Evolutionary conservation across 805 yeast species (phyloP).

Genomic region (Geotrichum ghanense): DNA sequence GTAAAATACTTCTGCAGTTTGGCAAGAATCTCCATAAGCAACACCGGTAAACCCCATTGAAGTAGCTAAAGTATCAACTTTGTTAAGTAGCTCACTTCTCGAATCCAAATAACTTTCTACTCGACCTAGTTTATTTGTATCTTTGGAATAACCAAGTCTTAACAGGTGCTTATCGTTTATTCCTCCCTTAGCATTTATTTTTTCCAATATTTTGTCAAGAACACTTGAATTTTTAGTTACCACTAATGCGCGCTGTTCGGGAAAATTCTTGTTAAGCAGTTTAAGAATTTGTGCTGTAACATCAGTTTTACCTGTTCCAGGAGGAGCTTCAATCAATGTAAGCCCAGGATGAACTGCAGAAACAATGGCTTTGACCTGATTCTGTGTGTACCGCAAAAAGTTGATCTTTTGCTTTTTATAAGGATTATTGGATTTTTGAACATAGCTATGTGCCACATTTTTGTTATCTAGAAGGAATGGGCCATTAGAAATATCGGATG

Average conservation of each 20-base stretch:
- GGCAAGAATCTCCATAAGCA: slow-evolving; percentile 29
- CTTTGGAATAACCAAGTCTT: slow-evolving; percentile 15
- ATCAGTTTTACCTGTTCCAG: slow-evolving; percentile 57
- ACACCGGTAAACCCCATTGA: slow-evolving; percentile 23
- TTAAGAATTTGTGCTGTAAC: slow-evolving; percentile 19
- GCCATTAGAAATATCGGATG: neutral
- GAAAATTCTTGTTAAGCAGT: slow-evolving; percentile 15
- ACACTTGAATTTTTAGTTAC: slow-evolving; percentile 21
- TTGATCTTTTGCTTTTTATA: slow-evolving; percentile 6
- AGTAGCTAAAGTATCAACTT: slow-evolving; percentile 25
- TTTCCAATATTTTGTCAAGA: slow-evolving; percentile 17
- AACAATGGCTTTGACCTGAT: slow-evolving; percentile 22
- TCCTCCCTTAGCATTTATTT: slow-evolving; percentile 12
- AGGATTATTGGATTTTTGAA: slow-evolving; percentile 8
- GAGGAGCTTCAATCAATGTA: slow-evolving; percentile 62
- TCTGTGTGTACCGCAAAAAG: slow-evolving; percentile 12
- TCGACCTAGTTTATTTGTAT: slow-evolving; percentile 13
- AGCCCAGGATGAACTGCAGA: slow-evolving; percentile 34
- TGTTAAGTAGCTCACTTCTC: slow-evolving; percentile 9
- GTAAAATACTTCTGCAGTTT: slow-evolving; percentile 28
- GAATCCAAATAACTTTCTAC: slow-evolving; percentile 12
- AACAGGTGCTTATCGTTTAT: slow-evolving; percentile 18
- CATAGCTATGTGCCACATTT: neutral
- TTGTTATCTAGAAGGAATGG: neutral
- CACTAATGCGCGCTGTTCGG: slow-evolving; percentile 22